A percentile compares a stretch with the other conserved stretches of the same genome.
Evolutionary conservation across 257 asterid species (phyloP).

Genomic region (Solanum virginianum): DNA sequence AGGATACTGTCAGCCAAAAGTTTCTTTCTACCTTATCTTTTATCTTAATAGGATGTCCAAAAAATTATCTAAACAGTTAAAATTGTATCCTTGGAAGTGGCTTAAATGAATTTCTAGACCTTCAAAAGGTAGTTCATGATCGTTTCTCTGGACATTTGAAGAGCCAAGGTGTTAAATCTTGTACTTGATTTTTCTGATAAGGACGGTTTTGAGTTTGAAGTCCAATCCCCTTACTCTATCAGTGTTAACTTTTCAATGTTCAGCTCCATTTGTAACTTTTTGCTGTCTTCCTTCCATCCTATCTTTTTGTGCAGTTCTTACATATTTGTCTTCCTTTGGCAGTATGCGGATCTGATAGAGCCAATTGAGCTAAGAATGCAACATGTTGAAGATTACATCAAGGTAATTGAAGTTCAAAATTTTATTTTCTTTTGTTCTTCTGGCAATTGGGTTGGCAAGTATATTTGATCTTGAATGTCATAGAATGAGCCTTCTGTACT

Average conservation of each 20-base stretch:
- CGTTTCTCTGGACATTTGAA: background rate
- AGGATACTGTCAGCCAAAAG: background rate
- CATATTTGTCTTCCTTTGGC: constrained; percentile 15
- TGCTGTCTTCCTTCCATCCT: background rate
- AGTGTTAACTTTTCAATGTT: background rate
- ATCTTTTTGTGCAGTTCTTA: background rate
- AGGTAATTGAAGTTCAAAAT: constrained; percentile 30
- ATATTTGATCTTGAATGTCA: background rate
- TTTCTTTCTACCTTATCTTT: background rate
- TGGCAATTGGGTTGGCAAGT: background rate
- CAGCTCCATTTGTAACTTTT: background rate
- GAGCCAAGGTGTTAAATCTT: background rate
- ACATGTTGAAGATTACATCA: constrained; percentile 60
- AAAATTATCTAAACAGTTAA: background rate
- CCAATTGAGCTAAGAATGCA: constrained; percentile 55
- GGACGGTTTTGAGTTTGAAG: background rate
- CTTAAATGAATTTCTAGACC: background rate
- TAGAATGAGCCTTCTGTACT: background rate
- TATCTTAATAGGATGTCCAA: background rate
- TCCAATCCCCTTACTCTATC: background rate
- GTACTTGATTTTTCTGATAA: background rate
- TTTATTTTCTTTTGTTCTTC: background rate
- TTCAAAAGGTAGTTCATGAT: background rate
- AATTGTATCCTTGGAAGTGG: background rate
- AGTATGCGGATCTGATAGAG: constrained; percentile 64